A percentile compares a stretch with the other conserved stretches of the same genome.
phyloP scores from a whole-genome alignment of 352 stramenopile species.

The Phytophthora fragariae region DNA sequence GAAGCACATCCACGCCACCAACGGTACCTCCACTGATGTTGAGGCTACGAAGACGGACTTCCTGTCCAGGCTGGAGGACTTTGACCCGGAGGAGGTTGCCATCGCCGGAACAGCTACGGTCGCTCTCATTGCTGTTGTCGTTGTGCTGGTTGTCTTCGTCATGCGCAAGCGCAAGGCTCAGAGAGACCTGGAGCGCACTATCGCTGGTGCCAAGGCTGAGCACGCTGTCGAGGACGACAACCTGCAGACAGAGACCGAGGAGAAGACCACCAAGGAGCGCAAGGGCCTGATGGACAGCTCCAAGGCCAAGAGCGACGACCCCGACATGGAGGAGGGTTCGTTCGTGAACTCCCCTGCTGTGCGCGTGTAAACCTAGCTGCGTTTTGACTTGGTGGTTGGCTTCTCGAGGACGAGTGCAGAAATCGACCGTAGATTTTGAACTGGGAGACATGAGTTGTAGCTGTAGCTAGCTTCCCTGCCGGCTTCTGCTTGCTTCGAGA shows the following conservation, averaged over 20 bases:
- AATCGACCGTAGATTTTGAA: conserved; percentile 51
- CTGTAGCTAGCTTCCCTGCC: conserved; percentile 40
- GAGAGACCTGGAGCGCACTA: conserved; percentile 82
- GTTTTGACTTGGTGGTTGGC: conserved; percentile 40
- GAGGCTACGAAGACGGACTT: conserved; percentile 73
- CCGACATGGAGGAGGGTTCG: conserved; percentile 75
- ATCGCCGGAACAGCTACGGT: conserved; percentile 69
- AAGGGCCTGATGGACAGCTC: conserved; percentile 76
- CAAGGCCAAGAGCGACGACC: conserved; percentile 69
- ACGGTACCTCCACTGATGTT: conserved; percentile 52
- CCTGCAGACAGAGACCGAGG: conserved; percentile 51
- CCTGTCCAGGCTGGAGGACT: conserved; percentile 62
- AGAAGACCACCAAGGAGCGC: conserved; percentile 68
- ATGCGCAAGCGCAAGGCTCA: conserved; percentile 84
- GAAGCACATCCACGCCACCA: conserved; percentile 87
- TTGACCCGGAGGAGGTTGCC: conserved; percentile 74
- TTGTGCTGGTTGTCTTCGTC: conserved; percentile 74
- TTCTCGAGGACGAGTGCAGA: conserved; percentile 38
- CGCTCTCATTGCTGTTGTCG: conserved; percentile 67
- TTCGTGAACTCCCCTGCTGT: conserved; percentile 88
- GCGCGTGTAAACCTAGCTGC: conserved; percentile 60
- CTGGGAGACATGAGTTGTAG: conserved; percentile 38
- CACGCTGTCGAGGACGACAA: conserved; percentile 78
- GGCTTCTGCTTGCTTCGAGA: conserved; percentile 40
- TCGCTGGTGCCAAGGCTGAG: conserved; percentile 83